These are phyloP conservation scores for Sonneratia alba DNA, from an alignment of 345 rosid genomes.

Conservation along the genomic window DNA sequence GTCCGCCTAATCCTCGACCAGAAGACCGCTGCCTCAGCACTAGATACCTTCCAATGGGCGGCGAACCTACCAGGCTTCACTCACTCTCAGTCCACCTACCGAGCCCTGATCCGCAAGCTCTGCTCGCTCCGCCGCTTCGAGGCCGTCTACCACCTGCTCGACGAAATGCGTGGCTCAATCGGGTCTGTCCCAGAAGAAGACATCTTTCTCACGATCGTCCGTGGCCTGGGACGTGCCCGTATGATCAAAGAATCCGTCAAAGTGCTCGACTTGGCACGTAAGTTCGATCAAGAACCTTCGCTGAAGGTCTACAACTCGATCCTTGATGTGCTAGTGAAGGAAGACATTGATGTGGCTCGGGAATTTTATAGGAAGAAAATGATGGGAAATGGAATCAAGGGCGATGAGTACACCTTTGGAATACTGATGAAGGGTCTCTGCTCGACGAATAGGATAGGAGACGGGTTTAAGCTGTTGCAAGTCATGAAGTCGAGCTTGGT, in stretches of 20 bases:
- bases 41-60: constrained; percentile 75
- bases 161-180: constrained; percentile 64
- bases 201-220: constrained; percentile 51
- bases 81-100: constrained; percentile 76
- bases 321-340: constrained; percentile 71
- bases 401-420: constrained; percentile 78
- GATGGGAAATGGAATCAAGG: constrained; percentile 54
- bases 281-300: constrained; percentile 43
- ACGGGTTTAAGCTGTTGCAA: constrained; percentile 80
- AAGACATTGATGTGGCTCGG: constrained; percentile 81
- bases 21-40: constrained; percentile 48
- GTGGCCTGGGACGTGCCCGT: constrained; percentile 62
- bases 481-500: constrained; percentile 43
- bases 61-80: constrained; percentile 45
- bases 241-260: constrained; percentile 36
- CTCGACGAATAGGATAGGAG: constrained; percentile 70
- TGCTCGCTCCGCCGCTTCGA: constrained; percentile 57
- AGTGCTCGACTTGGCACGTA: constrained; percentile 45
- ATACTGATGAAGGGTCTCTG: constrained; percentile 93
- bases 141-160: constrained; percentile 62
- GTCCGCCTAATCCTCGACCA: constrained; percentile 62
- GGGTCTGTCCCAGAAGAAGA: constrained; percentile 62
- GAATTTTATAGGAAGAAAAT: constrained; percentile 62
- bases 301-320: constrained; percentile 58
- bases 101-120: constrained; percentile 51